Evolutionary conservation across 108 stramenopile genomes (phyloP).

Genomic region (Schizochytrium sp.): DNA sequence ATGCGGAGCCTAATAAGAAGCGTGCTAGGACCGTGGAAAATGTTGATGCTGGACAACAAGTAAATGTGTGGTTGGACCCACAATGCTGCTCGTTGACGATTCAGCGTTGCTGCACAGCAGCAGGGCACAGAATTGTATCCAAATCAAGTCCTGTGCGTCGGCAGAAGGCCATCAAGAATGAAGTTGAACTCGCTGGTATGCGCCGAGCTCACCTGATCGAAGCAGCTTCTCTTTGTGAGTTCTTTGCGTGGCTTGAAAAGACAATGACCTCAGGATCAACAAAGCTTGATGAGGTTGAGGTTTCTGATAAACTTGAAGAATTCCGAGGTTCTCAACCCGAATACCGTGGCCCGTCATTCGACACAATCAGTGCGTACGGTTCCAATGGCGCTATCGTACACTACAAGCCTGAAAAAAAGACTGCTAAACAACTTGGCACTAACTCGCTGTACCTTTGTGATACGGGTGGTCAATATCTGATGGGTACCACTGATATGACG

Average conservation of each 20-base stretch:
- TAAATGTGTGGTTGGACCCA: conserved; percentile 42
- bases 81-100: conserved; percentile 42
- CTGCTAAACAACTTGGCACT: conserved; percentile 63
- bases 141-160: conserved; percentile 87
- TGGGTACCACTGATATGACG: conserved; percentile 96
- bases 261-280: conserved; percentile 75
- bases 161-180: conserved; percentile 93
- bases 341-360: conserved; percentile 86
- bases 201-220: conserved; percentile 90
- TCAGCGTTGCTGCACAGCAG: neutral
- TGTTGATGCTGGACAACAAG: neutral
- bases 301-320: conserved; percentile 85
- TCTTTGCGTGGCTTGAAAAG: conserved; percentile 88
- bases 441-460: conserved; percentile 86
- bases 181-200: conserved; percentile 91
- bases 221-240: conserved; percentile 92
- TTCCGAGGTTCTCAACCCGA: conserved; percentile 84
- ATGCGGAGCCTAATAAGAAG: neutral
- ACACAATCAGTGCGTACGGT: conserved; percentile 94
- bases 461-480: conserved; percentile 90
- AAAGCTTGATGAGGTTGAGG: conserved; percentile 86
- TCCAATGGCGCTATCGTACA: conserved; percentile 97
- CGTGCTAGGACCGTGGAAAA: neutral
- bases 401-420: conserved; percentile 80
- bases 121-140: neutral